Base-by-base conservation (phyloP, 768 basidiomycete species). In the Xanthoconium purpureum region DNA sequence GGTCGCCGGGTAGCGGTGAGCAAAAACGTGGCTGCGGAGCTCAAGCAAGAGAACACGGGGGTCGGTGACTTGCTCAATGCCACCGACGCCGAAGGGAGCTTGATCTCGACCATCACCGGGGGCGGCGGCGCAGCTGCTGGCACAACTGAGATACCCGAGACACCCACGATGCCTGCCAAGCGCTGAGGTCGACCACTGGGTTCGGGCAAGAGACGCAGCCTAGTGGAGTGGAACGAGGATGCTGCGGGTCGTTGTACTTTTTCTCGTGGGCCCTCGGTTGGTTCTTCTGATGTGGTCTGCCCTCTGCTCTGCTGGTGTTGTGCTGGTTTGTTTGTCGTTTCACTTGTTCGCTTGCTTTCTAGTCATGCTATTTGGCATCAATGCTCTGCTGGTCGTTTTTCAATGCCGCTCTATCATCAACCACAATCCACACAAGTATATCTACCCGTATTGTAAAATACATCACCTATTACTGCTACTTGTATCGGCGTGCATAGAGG, bases 171-270 rank as follows among this genome's bases (percentile, higher is more conserved):
- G 6, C 52, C 52, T 6, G 57, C 15, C n/a, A 63, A 61, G 43
- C 66, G 61, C 13, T 64, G 45, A 52, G 60, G 66, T 28, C 66
- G 66, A 13, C 64, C 66, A 30, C 53, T 37, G 29, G 68, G 62
- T 29, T 51, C 63, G 10, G 55, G 55, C 20, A 64, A 58, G 37
- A 69, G 66, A 37, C 54, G 29, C 18, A 59, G 57, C 20, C 55
- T 47, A n/a, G 36, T 66, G 24, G 40, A 48, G 17, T 33, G 1
- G 28, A 55, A 59, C 10, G 54, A 54, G 9, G 39, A 36, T 9
- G 33, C 73, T 88, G 88, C 69, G 73, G 84, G 55, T 91, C 89
- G 42, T 78, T 80, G 37, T 98, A 98, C 73, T 98, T 98, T 82
- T 98, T 98, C 80, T 95, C 94, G 42, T 97, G 81, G 50, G 37